A percentile compares a stretch with the other conserved stretches of the same genome.
Evolutionary conservation across 2,329 filamentous ascomycete species (phyloP).

Genomic region (Paradendryphiella salina): DNA sequence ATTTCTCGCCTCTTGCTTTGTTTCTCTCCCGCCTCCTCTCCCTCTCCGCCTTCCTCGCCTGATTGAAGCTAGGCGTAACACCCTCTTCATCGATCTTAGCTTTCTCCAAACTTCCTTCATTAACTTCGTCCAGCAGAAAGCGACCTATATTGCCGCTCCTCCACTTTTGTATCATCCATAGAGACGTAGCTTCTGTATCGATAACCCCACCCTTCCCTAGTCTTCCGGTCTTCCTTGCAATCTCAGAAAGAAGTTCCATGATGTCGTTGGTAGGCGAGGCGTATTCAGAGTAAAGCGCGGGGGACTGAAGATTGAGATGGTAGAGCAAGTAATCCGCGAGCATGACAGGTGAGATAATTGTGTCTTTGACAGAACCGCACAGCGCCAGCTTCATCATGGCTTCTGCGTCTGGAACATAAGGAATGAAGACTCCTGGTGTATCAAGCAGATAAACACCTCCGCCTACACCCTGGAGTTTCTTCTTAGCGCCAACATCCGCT

Average conservation of each 20-base stretch:
- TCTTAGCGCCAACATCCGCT: slow-evolving; percentile 20
- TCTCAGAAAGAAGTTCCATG: slow-evolving; percentile 67
- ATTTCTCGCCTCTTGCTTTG: slow-evolving; percentile 28
- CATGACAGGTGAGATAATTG: slow-evolving; percentile 74
- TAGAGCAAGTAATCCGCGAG: slow-evolving; percentile 90
- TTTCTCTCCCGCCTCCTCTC: slow-evolving; percentile 48
- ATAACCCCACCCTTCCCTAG: slow-evolving; percentile 72
- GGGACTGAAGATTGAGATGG: slow-evolving; percentile 72
- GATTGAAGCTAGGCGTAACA: slow-evolving; percentile 63
- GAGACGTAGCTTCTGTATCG: slow-evolving; percentile 71
- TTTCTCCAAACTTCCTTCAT: slow-evolving; percentile 61
- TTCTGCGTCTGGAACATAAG: slow-evolving; percentile 81
- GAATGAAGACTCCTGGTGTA: slow-evolving; percentile 93
- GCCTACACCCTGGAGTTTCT: slow-evolving; percentile 41
- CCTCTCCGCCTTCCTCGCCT: slow-evolving; percentile 69
- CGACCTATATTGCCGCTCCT: slow-evolving; percentile 72
- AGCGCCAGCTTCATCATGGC: slow-evolving; percentile 95
- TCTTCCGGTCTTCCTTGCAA: slow-evolving; percentile 75
- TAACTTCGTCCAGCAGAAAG: slow-evolving; percentile 79
- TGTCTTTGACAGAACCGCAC: slow-evolving; percentile 88
- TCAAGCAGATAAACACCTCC: slow-evolving; percentile 81
- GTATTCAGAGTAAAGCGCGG: slow-evolving; percentile 65
- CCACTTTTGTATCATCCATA: slow-evolving; percentile 83
- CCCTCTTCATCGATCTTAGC: slow-evolving; percentile 52
- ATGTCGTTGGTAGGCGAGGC: slow-evolving; percentile 85